A percentile compares a stretch with the other conserved stretches of the same genome.
phyloP scores from a whole-genome alignment of 2,329 filamentous ascomycete species.

The Cladophialophora psammophila region DNA sequence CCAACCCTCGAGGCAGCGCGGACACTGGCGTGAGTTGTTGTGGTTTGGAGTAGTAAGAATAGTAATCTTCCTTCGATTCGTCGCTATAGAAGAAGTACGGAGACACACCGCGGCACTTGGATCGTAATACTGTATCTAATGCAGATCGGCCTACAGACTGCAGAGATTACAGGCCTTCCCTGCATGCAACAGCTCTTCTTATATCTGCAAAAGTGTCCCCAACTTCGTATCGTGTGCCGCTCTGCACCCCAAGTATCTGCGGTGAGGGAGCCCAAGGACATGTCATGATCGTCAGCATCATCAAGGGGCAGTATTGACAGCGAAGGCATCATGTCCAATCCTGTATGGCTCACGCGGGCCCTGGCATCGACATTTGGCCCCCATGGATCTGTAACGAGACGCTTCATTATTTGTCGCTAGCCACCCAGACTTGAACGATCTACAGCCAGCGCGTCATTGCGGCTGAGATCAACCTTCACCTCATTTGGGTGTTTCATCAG shows the following conservation, averaged over 20 bases:
- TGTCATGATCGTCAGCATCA: slow-evolving; percentile 18
- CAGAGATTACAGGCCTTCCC: too few species aligned
- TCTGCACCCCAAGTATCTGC: slow-evolving; percentile 1
- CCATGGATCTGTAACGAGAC: not conserved
- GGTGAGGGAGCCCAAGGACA: not conserved
- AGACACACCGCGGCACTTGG: slow-evolving; percentile 3
- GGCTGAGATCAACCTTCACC: slow-evolving; percentile 9
- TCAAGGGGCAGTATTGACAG: not conserved
- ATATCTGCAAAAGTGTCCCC: slow-evolving; percentile 1
- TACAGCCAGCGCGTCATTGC: slow-evolving; percentile 3
- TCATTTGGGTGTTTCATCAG: slow-evolving; percentile 9
- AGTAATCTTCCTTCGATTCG: not conserved
- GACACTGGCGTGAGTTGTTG: not conserved
- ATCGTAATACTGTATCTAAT: not conserved
- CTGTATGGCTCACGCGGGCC: slow-evolving; percentile 1
- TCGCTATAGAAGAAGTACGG: slow-evolving; percentile 1
- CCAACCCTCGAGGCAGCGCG: not conserved
- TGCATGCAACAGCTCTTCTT: not conserved
- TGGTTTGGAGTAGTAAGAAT: not conserved
- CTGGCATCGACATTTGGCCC: slow-evolving; percentile 2
- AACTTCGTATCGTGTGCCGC: not conserved
- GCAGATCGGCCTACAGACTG: not conserved
- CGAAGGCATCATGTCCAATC: not conserved
- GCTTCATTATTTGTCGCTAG: not conserved
- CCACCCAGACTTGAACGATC: not conserved